A percentile compares a stretch with the other conserved stretches of the same genome.
Evolutionary conservation across 1,284 basidiomycete species (phyloP).

Genomic region (Limonomyces culmigenus): DNA sequence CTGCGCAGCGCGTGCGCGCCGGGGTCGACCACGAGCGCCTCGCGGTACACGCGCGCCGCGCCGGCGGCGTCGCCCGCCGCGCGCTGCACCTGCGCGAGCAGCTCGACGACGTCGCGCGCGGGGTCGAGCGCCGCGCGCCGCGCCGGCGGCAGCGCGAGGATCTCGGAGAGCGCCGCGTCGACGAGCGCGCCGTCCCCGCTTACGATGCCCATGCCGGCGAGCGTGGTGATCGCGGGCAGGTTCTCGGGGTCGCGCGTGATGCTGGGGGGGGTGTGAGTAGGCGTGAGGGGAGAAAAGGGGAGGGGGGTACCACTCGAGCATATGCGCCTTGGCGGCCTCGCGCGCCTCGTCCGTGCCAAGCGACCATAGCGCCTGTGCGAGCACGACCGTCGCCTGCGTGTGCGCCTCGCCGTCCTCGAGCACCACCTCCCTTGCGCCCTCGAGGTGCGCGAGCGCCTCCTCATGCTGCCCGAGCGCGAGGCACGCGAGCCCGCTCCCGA

Average conservation of each 20-base stretch:
- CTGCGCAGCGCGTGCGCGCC: conserved; percentile 26
- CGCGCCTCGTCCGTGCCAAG: conserved; percentile 57
- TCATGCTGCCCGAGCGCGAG: conserved; percentile 53
- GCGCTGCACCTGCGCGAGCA: conserved; percentile 52
- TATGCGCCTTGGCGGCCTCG: conserved; percentile 64
- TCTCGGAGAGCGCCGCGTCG: conserved; percentile 77
- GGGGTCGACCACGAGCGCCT: conserved; percentile 39
- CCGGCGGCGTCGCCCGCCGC: conserved; percentile 35
- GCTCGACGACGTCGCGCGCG: conserved; percentile 41
- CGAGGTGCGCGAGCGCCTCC: conserved; percentile 25
- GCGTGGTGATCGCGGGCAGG: conserved; percentile 61
- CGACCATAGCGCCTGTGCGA: conserved; percentile 73
- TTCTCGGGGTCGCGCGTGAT: conserved; percentile 56
- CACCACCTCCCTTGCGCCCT: conserved; percentile 44
- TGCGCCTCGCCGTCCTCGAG: conserved; percentile 32
- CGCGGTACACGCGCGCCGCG: conserved; percentile 37
- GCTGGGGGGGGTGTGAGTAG: conserved; percentile 18
- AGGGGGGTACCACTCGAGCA: conserved; percentile 63
- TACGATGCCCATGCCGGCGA: conserved; percentile 78
- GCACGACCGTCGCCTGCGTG: conserved; percentile 58
- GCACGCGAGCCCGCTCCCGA: conserved; percentile 56
- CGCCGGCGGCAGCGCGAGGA: conserved; percentile 48
- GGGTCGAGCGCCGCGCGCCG: conserved; percentile 49
- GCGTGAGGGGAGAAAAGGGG: conserved; percentile 2
- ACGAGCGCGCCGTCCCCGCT: conserved; percentile 66